Base-by-base conservation (phyloP, 208 protist genomes). In the Porcisia deanei region DNA sequence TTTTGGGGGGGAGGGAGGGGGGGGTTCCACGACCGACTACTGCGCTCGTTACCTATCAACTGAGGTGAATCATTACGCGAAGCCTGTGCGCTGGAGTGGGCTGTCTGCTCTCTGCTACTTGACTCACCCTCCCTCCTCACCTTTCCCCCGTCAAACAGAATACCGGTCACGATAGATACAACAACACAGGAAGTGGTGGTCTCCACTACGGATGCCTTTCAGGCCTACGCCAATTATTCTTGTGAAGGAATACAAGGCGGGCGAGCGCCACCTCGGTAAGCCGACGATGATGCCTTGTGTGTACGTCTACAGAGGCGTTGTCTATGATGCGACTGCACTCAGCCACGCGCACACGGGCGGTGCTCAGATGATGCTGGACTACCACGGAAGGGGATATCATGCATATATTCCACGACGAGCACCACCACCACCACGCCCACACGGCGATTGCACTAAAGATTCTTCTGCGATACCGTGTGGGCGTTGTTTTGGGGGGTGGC, bases 251-350 rank as follows among this genome's bases (percentile, higher is more conserved):
- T 76, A 76, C 55, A 61, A 82, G 18, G 67, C 67, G 53, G 76
- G 77, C 1, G 71, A 47, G 47, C 22, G 9, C 7, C 73, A 77
- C 37, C 67, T 66, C 4, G 63, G 63, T 54, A 79, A 63, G 57
- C 18, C 53, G 0, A 63, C 57, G 30, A 37, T 34, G 1, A 52
- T 64, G 22, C 83, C 83, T 22, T 88, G 80, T 72, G 57, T 80
- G 68, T 83, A 80, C 77, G 57, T 88, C 25, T 94, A 92, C 82
- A 87, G 84, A 72, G 75, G 77, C 25, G 63, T 47, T 39, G 89
- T 97, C 10, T 97, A 95, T 83, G 88, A 97, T 73, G 83, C 93
- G 4, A 91, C 92, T 9, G 83, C 95, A 45, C 95, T 98, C 65
- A 76, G 89, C 37, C 77, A 73, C 30, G 81, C 54, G 2, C 93